Base-by-base conservation (phyloP, 2,329 filamentous ascomycete genomes). In the Nothopassalora personata region DNA sequence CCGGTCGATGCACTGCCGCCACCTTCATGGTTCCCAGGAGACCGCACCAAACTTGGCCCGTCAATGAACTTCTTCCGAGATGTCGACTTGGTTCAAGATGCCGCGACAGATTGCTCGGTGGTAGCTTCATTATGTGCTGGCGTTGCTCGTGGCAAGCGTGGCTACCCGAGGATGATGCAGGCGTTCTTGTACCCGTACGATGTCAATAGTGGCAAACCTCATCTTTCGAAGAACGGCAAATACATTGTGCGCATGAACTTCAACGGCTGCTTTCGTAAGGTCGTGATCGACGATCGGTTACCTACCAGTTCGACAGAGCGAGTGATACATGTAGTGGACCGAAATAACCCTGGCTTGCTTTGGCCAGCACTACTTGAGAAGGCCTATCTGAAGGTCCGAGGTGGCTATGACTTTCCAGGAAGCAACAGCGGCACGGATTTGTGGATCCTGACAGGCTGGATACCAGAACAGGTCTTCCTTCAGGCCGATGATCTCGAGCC, bases 401-500 rank as follows among this genome's bases (percentile, higher is more conserved):
- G 94, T 30, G 94, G 94, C 34, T 99, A 99, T 72, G 92, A 99
- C 70, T 99, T 99, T 65, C 93, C 94, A 0, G 94, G 94, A 7
- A 97, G 94, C 70, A 97, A 97, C 72, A 97, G 93, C 0, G 92
- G 91, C 10, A 97, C 93, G 2, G 94, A 99, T 74, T 77, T 99
- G 4, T 96, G 90, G 85, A 88, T 95, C 1, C 76, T 99, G 56
- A 96, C 89, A 0, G 93, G 94, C 31, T 99, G 94, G 94, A 91
- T 99, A 53, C 94, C 94, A 0, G 92, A 99, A 74, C 94, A 99
- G 72, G 79, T 97, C 1, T 96, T 96, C 68, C 79, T 97, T 1
- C 91, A 96, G 69, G 86, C 89, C 64, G 89, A 94, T 63, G 91
- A 96, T 60, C 80, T 92, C 2, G 86, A 92, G 47, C 82, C 87